phyloP scores from a whole-genome alignment of 805 yeast species.

The Hanseniaspora nectarophila region DNA sequence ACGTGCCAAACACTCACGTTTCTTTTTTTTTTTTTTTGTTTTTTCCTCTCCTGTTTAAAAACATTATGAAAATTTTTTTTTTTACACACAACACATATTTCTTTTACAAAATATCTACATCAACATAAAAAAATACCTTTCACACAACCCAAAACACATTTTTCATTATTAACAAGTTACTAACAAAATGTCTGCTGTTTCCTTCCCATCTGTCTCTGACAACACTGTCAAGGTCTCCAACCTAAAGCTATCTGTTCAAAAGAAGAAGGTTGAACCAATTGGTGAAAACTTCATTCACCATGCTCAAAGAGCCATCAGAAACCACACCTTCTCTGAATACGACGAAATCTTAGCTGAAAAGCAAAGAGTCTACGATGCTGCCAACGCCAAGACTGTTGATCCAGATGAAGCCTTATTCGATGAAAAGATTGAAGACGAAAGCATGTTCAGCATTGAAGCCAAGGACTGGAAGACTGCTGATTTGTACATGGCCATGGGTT shows the following conservation, averaged over 20 bases:
- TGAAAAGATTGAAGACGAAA: conserved; percentile 59
- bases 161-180: no score
- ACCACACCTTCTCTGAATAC: conserved; percentile 97
- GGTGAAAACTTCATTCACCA: conserved; percentile 93
- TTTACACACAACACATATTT: background rate
- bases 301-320: conserved; percentile 88
- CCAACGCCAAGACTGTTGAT: conserved; percentile 33
- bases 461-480: conserved; percentile 97
- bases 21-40: background rate
- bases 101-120: no score
- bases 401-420: conserved; percentile 43
- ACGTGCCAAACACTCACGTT: no score
- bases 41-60: background rate
- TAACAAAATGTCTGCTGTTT: conserved; percentile 26
- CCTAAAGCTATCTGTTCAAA: conserved; percentile 5
- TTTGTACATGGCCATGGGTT: conserved; percentile 89
- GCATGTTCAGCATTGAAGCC: conserved; percentile 78
- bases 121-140: background rate
- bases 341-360: conserved; percentile 87
- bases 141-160: background rate
- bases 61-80: background rate
- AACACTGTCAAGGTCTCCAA: conserved; percentile 29
- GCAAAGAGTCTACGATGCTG: conserved; percentile 61
- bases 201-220: conserved; percentile 44
- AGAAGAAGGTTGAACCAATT: conserved; percentile 75